Base-by-base conservation (phyloP, 306 rosid species). In the Vigna mungo region DNA sequence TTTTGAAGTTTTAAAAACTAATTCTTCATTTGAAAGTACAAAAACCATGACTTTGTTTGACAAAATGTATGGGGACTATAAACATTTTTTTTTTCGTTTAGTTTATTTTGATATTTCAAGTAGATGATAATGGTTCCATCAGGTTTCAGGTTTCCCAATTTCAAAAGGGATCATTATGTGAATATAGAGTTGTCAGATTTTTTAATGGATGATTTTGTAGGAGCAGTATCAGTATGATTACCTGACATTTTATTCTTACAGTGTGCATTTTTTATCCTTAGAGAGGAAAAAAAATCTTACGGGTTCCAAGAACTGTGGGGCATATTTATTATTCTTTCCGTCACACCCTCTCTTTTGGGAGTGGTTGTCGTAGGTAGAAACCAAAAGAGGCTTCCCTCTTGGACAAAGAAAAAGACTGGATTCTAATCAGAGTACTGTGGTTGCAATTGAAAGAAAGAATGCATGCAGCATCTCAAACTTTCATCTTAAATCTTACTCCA, bases 391-490 rank as follows among this genome's bases (percentile, higher is more conserved):
- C 46, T 41, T 41, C 10, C 46, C 46, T 9, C 46, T 70, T 70
- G 68, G 46, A 53, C 78, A 15, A n/a, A 62, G 48, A 49, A 36
- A 32, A 43, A 51, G 1, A 53, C 11, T 52, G 48, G 77, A 77
- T 48, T 78, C 71, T 72, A 21, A 55, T 54, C 49, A 53, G 71
- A 78, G 36, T 60, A 60, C 62, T 30, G 65, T 34, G 75, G 75
- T 44, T 46, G 64, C 60, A 71, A 68, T 81, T 71, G 65, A 36
- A 70, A 68, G 44, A 77, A 55, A 87, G 5, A 77, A 92, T 90
- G 94, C 85, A 81, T 56, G 49, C 86, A 16, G 44, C 84, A 34
- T 81, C 85, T 72, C 84, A 83, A n/a, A 62, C 77, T 80, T 70
- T 70, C 80, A 65, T 82, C 73, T 58, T 80, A 39, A 62, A 60